These are phyloP conservation scores for Solanum lycopersicoides DNA, from an alignment of 257 asterid genomes.

Conservation along the genomic window DNA sequence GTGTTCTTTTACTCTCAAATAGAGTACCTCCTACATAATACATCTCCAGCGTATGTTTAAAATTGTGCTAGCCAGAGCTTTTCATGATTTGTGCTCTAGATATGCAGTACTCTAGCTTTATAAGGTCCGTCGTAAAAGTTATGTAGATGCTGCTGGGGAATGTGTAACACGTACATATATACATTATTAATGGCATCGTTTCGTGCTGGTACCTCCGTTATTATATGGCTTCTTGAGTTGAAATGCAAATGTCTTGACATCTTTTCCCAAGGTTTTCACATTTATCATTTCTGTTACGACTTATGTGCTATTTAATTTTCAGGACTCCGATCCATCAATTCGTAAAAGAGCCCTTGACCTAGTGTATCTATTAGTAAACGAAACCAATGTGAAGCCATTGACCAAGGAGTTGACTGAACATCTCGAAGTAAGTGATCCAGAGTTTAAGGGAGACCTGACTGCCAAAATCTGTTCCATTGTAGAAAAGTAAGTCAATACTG, in stretches of 20 bases:
- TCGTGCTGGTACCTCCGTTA: background rate
- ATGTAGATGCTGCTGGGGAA: background rate
- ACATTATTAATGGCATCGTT: background rate
- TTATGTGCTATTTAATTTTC: conserved; percentile 12
- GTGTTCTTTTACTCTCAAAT: background rate
- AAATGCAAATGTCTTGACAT: background rate
- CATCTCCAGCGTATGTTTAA: background rate
- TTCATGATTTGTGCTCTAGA: background rate
- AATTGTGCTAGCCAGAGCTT: background rate
- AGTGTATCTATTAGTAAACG: conserved; percentile 76
- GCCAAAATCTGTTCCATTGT: conserved; percentile 92
- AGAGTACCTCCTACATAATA: background rate
- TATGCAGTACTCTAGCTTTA: background rate
- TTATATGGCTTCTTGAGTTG: background rate
- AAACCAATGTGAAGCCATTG: conserved; percentile 77
- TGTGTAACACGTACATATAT: background rate
- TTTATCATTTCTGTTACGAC: background rate
- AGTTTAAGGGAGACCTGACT: conserved; percentile 84
- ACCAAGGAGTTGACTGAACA: conserved; percentile 86
- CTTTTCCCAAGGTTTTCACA: background rate
- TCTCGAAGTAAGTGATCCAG: conserved; percentile 85
- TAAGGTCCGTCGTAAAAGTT: background rate
- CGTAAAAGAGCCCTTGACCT: conserved; percentile 97
- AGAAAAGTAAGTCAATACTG: conserved; percentile 71
- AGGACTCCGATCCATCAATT: conserved; percentile 99